Evolutionary conservation across 208 protist species (phyloP).

Genomic region (Trypanosoma theileri): DNA sequence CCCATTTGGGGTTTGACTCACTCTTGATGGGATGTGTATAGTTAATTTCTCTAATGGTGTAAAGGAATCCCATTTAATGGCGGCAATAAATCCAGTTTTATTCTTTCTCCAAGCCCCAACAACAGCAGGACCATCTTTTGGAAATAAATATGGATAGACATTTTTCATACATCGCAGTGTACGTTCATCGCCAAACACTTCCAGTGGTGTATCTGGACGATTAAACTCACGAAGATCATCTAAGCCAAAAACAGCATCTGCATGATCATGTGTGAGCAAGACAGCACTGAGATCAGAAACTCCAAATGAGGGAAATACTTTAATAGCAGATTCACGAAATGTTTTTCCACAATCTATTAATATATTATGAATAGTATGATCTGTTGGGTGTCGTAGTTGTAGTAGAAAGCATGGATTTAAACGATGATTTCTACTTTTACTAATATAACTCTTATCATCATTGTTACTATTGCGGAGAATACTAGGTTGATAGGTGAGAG

Average conservation of each 20-base stretch:
- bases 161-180: constrained; percentile 37
- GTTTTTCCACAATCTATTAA: constrained; percentile 81
- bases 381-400: constrained; percentile 50
- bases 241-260: constrained; percentile 66
- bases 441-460: neutral
- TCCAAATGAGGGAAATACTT: constrained; percentile 37
- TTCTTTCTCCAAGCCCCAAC: constrained; percentile 6
- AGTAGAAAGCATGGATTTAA: constrained; percentile 59
- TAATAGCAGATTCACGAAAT: constrained; percentile 60
- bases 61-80: constrained; percentile 17
- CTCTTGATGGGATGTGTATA: constrained; percentile 3
- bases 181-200: constrained; percentile 39
- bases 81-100: constrained; percentile 18
- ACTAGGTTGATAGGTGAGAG: constrained; percentile 15
- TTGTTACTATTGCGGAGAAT: neutral
- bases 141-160: constrained; percentile 53
- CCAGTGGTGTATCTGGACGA: constrained; percentile 27
- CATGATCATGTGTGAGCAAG: constrained; percentile 78
- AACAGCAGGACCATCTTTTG: constrained; percentile 9
- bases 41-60: constrained; percentile 1
- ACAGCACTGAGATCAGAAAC: constrained; percentile 57
- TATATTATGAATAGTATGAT: constrained; percentile 46
- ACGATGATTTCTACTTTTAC: constrained; percentile 40
- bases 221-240: constrained; percentile 79
- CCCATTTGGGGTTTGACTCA: too few species aligned